Percentiles rank a stretch among this genome's conserved stretches.
phyloP scores from a whole-genome alignment of 2,329 filamentous ascomycete species.

The Fusarium solani-melongenae region DNA sequence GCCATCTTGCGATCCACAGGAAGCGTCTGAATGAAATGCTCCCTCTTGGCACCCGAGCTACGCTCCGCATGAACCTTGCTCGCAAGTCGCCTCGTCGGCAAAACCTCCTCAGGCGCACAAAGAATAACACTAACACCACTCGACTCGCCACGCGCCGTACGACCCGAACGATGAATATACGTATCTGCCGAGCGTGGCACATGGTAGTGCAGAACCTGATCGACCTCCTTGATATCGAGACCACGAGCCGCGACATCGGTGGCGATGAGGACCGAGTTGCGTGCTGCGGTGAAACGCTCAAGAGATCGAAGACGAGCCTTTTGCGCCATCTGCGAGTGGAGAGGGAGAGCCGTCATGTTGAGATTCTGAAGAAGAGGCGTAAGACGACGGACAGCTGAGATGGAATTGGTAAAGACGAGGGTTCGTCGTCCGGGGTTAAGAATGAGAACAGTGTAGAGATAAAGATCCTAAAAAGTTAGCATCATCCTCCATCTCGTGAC shows the following conservation, averaged over 20 bases:
- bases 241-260: constrained; percentile 95
- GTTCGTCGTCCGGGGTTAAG: constrained; percentile 84
- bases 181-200: constrained; percentile 90
- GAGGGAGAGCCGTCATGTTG: constrained; percentile 76
- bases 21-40: constrained; percentile 81
- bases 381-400: constrained; percentile 88
- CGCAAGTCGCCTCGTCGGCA: constrained; percentile 83
- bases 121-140: constrained; percentile 87
- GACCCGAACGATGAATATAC: constrained; percentile 95
- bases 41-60: constrained; percentile 57
- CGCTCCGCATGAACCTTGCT: constrained; percentile 83
- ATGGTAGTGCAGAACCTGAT: constrained; percentile 95
- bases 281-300: constrained; percentile 82
- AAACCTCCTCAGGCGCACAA: constrained; percentile 90
- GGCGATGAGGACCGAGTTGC: constrained; percentile 81
- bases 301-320: constrained; percentile 94
- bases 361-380: constrained; percentile 87
- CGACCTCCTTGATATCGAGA: constrained; percentile 90
- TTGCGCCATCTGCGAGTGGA: constrained; percentile 96
- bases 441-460: constrained; percentile 87
- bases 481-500: not conserved
- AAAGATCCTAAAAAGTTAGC: constrained; percentile 74
- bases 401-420: constrained; percentile 95
- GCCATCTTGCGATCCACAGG: constrained; percentile 86
- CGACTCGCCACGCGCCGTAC: constrained; percentile 85